Base-by-base conservation (phyloP, 1,284 basidiomycete genomes). In the Stygiomarasmius scandens region DNA sequence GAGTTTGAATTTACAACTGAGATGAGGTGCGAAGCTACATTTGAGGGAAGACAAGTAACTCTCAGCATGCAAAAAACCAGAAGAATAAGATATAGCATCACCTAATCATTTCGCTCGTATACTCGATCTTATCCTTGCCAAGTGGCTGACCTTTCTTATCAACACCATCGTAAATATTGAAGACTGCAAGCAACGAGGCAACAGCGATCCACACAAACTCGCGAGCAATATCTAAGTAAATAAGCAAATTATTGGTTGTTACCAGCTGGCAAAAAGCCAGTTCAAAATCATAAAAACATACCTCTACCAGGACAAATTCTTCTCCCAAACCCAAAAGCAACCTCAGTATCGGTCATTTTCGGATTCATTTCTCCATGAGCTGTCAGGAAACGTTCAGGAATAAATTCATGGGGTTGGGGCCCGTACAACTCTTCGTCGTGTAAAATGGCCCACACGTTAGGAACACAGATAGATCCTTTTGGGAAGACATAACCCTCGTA, bases 341-440 rank as follows among this genome's bases (percentile, higher is more conserved):
- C 55, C 11, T 59, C 50, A 9, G 59, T 56, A 41, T 53, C 54
- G 38, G 27, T 19, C 1, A 61, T 16, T 23, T 49, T 46, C 14
- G 49, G 53, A 34, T 61, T 52, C 3, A 59, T 46, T 11, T n/a
- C 24, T 29, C 58, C 58, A 41, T 55, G 49, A 16, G 27, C 22
- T 22, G 56, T 58, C 12, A 61, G 52, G 52, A 61, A 61, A 24
- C 60, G 58, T 29, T 59, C 58, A n/a, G 60, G 60, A 9, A 48
- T 58, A 48, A 61, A 61, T 10, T 22, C 11, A 14, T 22, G 32
- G 8, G 52, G 46, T 27, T 59, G 55, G 9, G 44, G n/a, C 25
- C 60, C 60, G 44, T 61, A 61, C 16, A 56, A 44, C 8, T 38
- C 41, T 9, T 38, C 43, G 55, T 61, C 52, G 12, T 56, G 55